Evolutionary conservation across 2,329 filamentous ascomycete genomes (phyloP).

Genomic region (Verticillium longisporum): DNA sequence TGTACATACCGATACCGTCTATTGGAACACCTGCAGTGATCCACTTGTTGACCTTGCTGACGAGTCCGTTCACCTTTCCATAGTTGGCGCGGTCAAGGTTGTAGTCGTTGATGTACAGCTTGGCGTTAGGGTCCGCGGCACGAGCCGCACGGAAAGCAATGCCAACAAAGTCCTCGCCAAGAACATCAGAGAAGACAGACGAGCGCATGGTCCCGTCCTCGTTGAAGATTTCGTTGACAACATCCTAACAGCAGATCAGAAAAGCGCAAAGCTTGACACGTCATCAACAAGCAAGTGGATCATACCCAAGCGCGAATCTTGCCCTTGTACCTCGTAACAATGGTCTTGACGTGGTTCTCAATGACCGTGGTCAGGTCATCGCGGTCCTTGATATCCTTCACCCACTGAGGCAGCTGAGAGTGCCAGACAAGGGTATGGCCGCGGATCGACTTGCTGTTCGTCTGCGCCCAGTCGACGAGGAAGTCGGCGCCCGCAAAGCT

Average conservation of each 20-base stretch:
- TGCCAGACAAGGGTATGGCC: conserved; percentile 64
- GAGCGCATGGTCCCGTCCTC: conserved; percentile 53
- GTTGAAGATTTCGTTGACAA: conserved; percentile 58
- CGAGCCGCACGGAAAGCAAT: conserved; percentile 65
- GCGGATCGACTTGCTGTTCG: conserved; percentile 51
- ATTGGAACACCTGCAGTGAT: conserved; percentile 54
- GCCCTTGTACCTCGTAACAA: conserved; percentile 54
- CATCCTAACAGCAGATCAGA: conserved; percentile 32
- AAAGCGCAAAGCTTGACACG: background rate
- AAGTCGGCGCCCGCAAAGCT: conserved; percentile 50
- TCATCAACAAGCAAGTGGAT: background rate
- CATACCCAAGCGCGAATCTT: conserved; percentile 52
- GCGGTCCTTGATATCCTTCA: conserved; percentile 46
- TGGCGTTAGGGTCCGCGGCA: conserved; percentile 57
- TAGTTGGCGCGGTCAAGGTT: conserved; percentile 57
- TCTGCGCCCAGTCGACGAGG: conserved; percentile 49
- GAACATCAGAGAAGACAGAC: conserved; percentile 58
- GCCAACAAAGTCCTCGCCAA: conserved; percentile 62
- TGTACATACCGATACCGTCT: conserved; percentile 47
- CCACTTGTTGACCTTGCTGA: conserved; percentile 56
- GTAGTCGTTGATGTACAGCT: conserved; percentile 72
- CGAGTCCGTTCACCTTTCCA: conserved; percentile 51
- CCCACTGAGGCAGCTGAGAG: conserved; percentile 51
- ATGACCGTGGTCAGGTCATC: conserved; percentile 47
- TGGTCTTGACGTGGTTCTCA: conserved; percentile 51